These are phyloP conservation scores for Takashimella tepidaria DNA, from an alignment of 1,284 basidiomycete genomes.

Conservation along the genomic window DNA sequence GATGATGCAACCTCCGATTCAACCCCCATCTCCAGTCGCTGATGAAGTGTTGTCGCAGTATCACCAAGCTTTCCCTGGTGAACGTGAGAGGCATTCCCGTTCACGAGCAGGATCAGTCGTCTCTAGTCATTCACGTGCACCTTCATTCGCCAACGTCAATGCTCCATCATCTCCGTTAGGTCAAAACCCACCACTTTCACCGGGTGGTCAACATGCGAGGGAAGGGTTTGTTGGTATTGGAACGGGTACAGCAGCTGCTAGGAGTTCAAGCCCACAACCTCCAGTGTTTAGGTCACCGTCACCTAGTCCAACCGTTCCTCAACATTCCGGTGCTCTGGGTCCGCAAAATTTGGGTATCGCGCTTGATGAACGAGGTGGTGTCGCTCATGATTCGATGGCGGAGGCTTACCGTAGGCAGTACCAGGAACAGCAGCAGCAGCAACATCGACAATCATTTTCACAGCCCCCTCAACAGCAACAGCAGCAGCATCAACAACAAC, in stretches of 20 bases:
- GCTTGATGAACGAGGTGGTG: slow-evolving; percentile 69
- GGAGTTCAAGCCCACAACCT: slow-evolving; percentile 59
- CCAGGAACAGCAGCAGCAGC: slow-evolving; percentile 38
- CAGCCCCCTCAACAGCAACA: slow-evolving; percentile 3
- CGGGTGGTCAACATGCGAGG: slow-evolving; percentile 37
- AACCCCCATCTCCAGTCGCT: slow-evolving; percentile 54
- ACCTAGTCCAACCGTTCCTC: slow-evolving; percentile 31
- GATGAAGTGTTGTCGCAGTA: slow-evolving; percentile 74
- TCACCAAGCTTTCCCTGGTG: slow-evolving; percentile 80
- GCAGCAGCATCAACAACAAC: slow-evolving; percentile 12
- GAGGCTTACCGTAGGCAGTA: slow-evolving; percentile 49
- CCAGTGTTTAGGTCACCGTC: slow-evolving; percentile 30
- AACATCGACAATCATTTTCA: slow-evolving; percentile 26
- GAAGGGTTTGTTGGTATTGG: slow-evolving; percentile 74
- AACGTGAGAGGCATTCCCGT: slow-evolving; percentile 54
- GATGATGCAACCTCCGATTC: slow-evolving; percentile 65
- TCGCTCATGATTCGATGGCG: slow-evolving; percentile 75
- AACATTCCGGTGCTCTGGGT: slow-evolving; percentile 27
- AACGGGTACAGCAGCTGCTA: slow-evolving; percentile 49
- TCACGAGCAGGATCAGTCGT: slow-evolving; percentile 47
- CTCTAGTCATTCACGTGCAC: slow-evolving; percentile 43
- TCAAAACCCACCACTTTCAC: slow-evolving; percentile 17
- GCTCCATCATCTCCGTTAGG: slow-evolving; percentile 9
- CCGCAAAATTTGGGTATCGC: slow-evolving; percentile 61
- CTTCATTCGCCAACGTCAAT: slow-evolving; percentile 22